phyloP scores from a whole-genome alignment of 2,329 filamentous ascomycete species.

The Lecanosticta acicola region DNA sequence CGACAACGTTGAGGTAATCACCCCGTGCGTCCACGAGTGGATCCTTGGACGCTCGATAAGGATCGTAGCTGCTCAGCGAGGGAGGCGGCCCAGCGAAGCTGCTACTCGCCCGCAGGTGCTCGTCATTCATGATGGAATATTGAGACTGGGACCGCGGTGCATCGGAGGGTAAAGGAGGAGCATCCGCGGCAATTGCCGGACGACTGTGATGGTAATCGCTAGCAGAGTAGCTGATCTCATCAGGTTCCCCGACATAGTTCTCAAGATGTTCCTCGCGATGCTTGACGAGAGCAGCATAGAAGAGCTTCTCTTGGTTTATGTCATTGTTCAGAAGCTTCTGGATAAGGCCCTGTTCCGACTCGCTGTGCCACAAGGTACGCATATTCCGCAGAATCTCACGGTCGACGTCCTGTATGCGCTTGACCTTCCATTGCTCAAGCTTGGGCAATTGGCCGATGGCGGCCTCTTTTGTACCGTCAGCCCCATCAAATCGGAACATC shows the following conservation, averaged over 20 bases:
- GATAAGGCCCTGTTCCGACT: constrained; percentile 65
- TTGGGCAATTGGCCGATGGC: constrained; percentile 50
- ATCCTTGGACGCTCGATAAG: constrained; percentile 66
- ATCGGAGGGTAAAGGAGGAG: constrained; percentile 33
- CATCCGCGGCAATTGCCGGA: constrained; percentile 31
- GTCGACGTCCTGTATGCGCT: constrained; percentile 65
- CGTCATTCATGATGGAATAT: constrained; percentile 53
- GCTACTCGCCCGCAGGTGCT: constrained; percentile 44
- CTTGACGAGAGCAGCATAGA: constrained; percentile 77
- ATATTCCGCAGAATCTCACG: constrained; percentile 77
- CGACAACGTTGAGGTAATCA: constrained; percentile 61
- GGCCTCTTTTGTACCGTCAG: constrained; percentile 44
- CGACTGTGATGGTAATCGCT: constrained; percentile 83
- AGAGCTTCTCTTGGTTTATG: constrained; percentile 82
- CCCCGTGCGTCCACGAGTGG: constrained; percentile 45
- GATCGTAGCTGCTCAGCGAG: constrained; percentile 68
- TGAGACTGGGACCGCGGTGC: constrained; percentile 48
- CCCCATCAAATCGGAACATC: constrained; percentile 62
- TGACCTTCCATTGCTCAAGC: constrained; percentile 57
- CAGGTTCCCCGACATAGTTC: constrained; percentile 68
- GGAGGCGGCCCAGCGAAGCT: constrained; percentile 48
- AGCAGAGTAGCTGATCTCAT: constrained; percentile 66
- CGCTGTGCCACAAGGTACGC: constrained; percentile 85
- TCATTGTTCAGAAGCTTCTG: constrained; percentile 55
- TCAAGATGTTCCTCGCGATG: constrained; percentile 82